Percentiles rank a stretch among this genome's conserved stretches.
These are phyloP conservation scores for Cladosporium oxysporum DNA, from an alignment of 2,329 filamentous ascomycete genomes.

Conservation along the genomic window DNA sequence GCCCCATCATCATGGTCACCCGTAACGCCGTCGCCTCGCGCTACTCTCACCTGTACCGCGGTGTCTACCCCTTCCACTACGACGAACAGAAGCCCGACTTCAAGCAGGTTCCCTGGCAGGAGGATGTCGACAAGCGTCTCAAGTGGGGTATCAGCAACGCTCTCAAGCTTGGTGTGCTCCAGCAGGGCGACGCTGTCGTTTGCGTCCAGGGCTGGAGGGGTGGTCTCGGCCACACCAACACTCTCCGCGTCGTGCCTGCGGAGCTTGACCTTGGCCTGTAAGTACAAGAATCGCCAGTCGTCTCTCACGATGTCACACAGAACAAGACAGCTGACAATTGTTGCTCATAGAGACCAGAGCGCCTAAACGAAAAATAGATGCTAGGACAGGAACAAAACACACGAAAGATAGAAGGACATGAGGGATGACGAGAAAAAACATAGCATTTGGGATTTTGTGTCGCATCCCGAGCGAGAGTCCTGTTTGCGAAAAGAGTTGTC, in stretches of 20 bases:
- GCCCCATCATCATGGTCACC: conserved; percentile 99
- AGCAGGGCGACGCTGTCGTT: conserved; percentile 71
- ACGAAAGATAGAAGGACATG: conserved; percentile 1
- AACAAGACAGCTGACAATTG: not conserved
- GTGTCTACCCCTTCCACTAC: conserved; percentile 97
- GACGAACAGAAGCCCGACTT: conserved; percentile 94
- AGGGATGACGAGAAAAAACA: not conserved
- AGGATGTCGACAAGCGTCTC: conserved; percentile 95
- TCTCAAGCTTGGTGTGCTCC: conserved; percentile 76
- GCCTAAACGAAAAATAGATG: conserved; percentile 8
- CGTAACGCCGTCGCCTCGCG: conserved; percentile 80
- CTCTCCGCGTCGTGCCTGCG: conserved; percentile 57
- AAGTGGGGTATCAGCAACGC: conserved; percentile 94
- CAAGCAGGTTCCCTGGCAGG: conserved; percentile 89
- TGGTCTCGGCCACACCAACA: conserved; percentile 90
- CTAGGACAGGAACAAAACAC: not conserved
- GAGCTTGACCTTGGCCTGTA: conserved; percentile 51
- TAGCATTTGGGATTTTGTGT: not conserved
- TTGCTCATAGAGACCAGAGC: conserved; percentile 14
- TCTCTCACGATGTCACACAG: not conserved
- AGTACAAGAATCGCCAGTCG: not conserved
- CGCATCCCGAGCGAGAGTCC: not conserved
- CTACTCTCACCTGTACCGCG: conserved; percentile 93
- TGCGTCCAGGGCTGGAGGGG: conserved; percentile 91
- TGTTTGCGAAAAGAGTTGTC: not conserved